Evolutionary conservation across 805 yeast species (phyloP), one percentile per base, ranked within the genome.

Genomic region (Sugiyamaella valdiviana): DNA sequence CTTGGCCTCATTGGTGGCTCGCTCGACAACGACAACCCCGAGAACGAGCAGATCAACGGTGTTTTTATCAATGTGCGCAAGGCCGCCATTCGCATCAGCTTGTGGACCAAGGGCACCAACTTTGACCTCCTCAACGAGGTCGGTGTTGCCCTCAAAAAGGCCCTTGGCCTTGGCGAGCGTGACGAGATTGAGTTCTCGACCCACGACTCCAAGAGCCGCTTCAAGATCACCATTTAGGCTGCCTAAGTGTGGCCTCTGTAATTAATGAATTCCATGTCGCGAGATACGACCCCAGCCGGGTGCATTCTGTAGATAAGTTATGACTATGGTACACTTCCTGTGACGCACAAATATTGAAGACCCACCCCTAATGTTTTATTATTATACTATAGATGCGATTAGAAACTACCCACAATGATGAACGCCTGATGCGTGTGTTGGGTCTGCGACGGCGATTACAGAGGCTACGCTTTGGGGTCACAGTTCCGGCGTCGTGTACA

Each of bases 1-100:
- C 78, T 93, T 59, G 82, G 95, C 44, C 87, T 87, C 49, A 87
- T 93, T 67, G 99, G 99, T 62, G 98, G 90, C 72, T 87, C 96
- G 49, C 82, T 91, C 59, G 96, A 90, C 68, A 81, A 79, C 56
- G 93, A 85, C 64, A 84, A 78, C 54, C 89, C 81, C 57, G 85
- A 80, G 50, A 78, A 78, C 58, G 79, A 84, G 64, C 91, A 88
- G 72, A 93, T 93, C 57, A 90, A 86, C 67, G 99, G 99, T 63
- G 86, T 88, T 60, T 96, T 93, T 56, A 80, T 88, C 65, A 87
- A 86, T 67, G 81, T 85, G 62, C 85, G 96, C 76, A 83, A 80
- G 65, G 80, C 78, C 58, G 87, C 80, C 57, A 80, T 77, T 75
- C 85, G 88, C 70, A 77, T 91, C 66, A 91, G 95, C 63, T 74